phyloP scores from a whole-genome alignment of 768 basidiomycete species.

The Podaxis sp. region DNA sequence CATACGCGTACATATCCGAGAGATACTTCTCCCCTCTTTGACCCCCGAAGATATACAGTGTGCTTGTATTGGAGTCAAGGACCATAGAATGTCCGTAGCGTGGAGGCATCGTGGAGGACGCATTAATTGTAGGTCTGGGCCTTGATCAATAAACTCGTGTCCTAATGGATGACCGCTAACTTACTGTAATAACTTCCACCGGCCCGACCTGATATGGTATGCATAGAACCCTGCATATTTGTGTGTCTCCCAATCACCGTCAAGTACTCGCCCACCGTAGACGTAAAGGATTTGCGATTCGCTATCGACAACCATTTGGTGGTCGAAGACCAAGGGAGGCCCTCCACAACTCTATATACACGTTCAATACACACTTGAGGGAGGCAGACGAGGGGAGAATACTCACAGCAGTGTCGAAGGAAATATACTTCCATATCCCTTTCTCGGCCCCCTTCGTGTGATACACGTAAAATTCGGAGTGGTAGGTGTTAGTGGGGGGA shows the following conservation, averaged over 20 bases:
- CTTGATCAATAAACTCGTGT: constrained; percentile 10
- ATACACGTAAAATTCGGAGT: constrained; percentile 77
- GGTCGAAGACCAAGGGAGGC: constrained; percentile 74
- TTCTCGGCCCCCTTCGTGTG: constrained; percentile 58
- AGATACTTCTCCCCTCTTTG: constrained; percentile 65
- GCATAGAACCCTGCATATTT: constrained; percentile 75
- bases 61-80: constrained; percentile 55
- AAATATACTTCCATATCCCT: constrained; percentile 73
- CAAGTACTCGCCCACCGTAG: constrained; percentile 72
- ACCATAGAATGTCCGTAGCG: constrained; percentile 85
- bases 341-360: constrained; percentile 54
- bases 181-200: constrained; percentile 71
- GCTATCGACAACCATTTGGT: constrained; percentile 77
- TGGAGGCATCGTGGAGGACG: constrained; percentile 47
- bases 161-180: constrained; percentile 20
- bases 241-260: constrained; percentile 55
- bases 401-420: constrained; percentile 65
- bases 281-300: constrained; percentile 72
- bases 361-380: background rate
- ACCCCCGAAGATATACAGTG: constrained; percentile 73
- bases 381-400: background rate
- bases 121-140: constrained; percentile 23
- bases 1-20: constrained; percentile 76
- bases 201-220: constrained; percentile 61
- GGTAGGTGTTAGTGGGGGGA: constrained; percentile 30